Evolutionary conservation across 495 filamentous ascomycete genomes (phyloP).

Genomic region (Lasiosphaeria hispida): DNA sequence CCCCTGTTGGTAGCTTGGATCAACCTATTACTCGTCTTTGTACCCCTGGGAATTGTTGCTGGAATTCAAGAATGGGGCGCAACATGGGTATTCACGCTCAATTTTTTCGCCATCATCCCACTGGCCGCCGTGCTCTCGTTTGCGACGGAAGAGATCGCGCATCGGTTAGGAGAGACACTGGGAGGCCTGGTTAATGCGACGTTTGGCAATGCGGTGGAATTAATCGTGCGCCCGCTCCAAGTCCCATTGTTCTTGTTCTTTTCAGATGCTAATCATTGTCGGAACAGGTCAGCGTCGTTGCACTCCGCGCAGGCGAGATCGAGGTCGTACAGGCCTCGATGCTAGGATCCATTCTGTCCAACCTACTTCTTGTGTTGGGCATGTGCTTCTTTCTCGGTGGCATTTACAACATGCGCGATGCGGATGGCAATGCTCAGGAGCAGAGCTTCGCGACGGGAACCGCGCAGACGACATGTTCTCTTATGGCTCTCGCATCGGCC

Average conservation of each 20-base stretch:
- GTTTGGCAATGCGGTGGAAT: slow-evolving; percentile 96
- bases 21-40: slow-evolving; percentile 84
- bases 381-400: slow-evolving; percentile 96
- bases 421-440: slow-evolving; percentile 49
- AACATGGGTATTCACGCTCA: slow-evolving; percentile 76
- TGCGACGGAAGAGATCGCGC: slow-evolving; percentile 89
- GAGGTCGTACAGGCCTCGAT: slow-evolving; percentile 96
- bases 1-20: slow-evolving; percentile 58
- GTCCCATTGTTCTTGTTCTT: slow-evolving; percentile 16
- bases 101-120: slow-evolving; percentile 95
- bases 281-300: slow-evolving; percentile 85
- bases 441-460: slow-evolving; percentile 83
- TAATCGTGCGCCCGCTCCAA: slow-evolving; percentile 68
- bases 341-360: slow-evolving; percentile 95
- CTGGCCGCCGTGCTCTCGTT: slow-evolving; percentile 90
- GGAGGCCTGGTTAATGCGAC: slow-evolving; percentile 94
- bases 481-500: slow-evolving; percentile 89
- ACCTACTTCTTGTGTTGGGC: slow-evolving; percentile 89
- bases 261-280: slow-evolving; percentile 18
- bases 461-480: slow-evolving; percentile 91
- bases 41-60: slow-evolving; percentile 82
- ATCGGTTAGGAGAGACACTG: slow-evolving; percentile 80
- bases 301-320: slow-evolving; percentile 79
- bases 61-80: slow-evolving; percentile 71
- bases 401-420: slow-evolving; percentile 52